Conservation (phyloP, 371 early-diverging fungal genomes). For the Rhizopus microsporus region DNA sequence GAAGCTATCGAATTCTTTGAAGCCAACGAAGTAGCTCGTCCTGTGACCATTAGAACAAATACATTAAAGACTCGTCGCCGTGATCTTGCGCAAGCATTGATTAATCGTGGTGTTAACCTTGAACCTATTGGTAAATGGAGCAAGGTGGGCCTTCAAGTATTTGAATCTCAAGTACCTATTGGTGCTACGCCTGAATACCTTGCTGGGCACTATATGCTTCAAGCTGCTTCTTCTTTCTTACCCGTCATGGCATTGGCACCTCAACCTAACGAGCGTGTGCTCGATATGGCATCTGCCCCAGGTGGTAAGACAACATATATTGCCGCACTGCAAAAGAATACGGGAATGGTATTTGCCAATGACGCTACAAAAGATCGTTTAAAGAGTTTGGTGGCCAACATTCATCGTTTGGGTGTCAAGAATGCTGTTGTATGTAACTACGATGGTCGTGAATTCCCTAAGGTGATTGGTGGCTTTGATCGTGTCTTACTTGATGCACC, state of each 20-base stretch:
- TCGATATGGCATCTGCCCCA: slow-evolving; percentile 99
- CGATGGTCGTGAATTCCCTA: slow-evolving; percentile 96
- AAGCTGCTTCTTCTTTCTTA: slow-evolving; percentile 97
- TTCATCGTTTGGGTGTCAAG: slow-evolving; percentile 93
- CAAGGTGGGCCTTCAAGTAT: slow-evolving; percentile 90
- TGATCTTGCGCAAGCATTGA: slow-evolving; percentile 93
- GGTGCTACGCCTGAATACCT: slow-evolving; percentile 99
- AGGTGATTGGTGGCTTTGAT: slow-evolving; percentile 95
- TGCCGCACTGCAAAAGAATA: slow-evolving; percentile 97
- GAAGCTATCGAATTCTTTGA: slow-evolving; percentile 98
- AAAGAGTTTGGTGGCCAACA: slow-evolving; percentile 90
- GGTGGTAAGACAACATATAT: slow-evolving; percentile 99
- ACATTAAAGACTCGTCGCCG: slow-evolving; percentile 94
- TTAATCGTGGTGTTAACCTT: slow-evolving; percentile 97
- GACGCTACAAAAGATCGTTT: slow-evolving; percentile 96
- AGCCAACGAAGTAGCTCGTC: slow-evolving; percentile 98
- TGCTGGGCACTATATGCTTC: slow-evolving; percentile 99
- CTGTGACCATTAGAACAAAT: slow-evolving; percentile 97
- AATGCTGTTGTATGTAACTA: slow-evolving; percentile 97
- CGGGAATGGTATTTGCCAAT: slow-evolving; percentile 97
- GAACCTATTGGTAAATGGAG: slow-evolving; percentile 96
- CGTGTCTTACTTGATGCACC: slow-evolving; percentile 99
- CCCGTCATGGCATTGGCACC: slow-evolving; percentile 98
- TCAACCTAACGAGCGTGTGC: slow-evolving; percentile 89
- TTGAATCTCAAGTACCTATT: slow-evolving; percentile 89